Evolutionary conservation across 208 protist genomes (phyloP), one percentile per base, ranked within the genome.

Genomic region (Trypanosoma congolense): DNA sequence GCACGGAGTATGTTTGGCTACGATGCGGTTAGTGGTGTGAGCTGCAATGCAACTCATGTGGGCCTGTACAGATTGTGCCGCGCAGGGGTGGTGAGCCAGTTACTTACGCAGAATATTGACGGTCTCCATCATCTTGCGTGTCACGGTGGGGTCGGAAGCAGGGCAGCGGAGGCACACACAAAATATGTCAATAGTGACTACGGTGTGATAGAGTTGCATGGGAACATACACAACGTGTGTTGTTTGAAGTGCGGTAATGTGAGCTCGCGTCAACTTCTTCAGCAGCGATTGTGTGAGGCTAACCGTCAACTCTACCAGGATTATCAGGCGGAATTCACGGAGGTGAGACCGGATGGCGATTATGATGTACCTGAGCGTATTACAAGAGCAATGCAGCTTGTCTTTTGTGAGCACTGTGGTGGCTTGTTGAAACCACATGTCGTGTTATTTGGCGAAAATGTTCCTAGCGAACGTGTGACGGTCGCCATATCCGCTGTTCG

Each of bases 61-160:
- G 56, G 60, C 4, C 67, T 90, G 2, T 60, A 78, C 8, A 58
- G 65, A 0, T 71, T 92, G 4, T 26, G 52, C 2, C 58, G 55
- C 3, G 36, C 52, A 2, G 74, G 72, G 2, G 38, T 70, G 1
- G 70, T 92, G 28, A 48, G 65, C 3, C 62, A 77, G 43, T 57
- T 92, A 3, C 29, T 92, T 14, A 90, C 85, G 0, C 85, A 92
- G 35, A 92, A 92, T 43, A 82, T 92, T 1, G 85, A 92, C 45
- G 78, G 85, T 1, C 71, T 92, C n/a, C 85, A 92, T 60, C 81
- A 88, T 60, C 79, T 85, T 25, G 78, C 79, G 8, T 61, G 60
- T 1, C 66, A 85, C 47, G 83, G 79, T 28, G 78, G 79, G 2
- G 40, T 61, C 3, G 70, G 74, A 2, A 74, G 75, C 22, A 41